phyloP scores from a whole-genome alignment of 441 rosid genomes.

The Aleurites moluccanus region DNA sequence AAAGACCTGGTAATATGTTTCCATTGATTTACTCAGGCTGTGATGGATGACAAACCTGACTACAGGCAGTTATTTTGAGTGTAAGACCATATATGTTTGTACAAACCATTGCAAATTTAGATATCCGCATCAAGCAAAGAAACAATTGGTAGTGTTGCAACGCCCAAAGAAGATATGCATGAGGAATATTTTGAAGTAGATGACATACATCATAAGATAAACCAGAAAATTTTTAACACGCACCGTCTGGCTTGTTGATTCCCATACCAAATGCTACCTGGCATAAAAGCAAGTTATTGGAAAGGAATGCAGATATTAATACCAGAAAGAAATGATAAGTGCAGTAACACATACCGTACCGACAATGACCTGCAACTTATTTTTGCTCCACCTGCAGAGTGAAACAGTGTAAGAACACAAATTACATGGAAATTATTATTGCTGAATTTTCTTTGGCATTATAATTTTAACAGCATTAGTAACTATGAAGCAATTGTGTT shows the following conservation, averaged over 20 bases:
- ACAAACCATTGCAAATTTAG: not conserved
- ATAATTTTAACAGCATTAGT: not conserved
- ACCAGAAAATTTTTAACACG: constrained; percentile 34
- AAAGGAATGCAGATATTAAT: constrained; percentile 21
- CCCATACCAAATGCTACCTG: constrained; percentile 99
- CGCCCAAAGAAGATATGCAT: not conserved
- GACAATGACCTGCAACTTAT: constrained; percentile 92
- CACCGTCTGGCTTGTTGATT: constrained; percentile 99
- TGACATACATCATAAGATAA: not conserved
- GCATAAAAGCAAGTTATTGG: constrained; percentile 25
- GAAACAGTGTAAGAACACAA: constrained; percentile 23
- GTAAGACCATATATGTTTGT: not conserved
- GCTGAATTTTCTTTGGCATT: not conserved
- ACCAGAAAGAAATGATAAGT: constrained; percentile 16
- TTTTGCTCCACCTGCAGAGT: constrained; percentile 87
- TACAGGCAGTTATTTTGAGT: constrained; percentile 41
- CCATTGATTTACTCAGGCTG: constrained; percentile 98
- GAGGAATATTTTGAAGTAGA: not conserved
- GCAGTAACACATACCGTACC: constrained; percentile 71
- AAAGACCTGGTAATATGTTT: constrained; percentile 94
- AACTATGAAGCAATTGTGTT: not conserved
- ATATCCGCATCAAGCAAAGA: not conserved
- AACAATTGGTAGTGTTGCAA: not conserved
- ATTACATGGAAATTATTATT: constrained; percentile 3
- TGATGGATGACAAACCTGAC: constrained; percentile 99